These are phyloP conservation scores for Fusarium sp. DNA, from an alignment of 2,329 filamentous ascomycete species.

Conservation along the genomic window DNA sequence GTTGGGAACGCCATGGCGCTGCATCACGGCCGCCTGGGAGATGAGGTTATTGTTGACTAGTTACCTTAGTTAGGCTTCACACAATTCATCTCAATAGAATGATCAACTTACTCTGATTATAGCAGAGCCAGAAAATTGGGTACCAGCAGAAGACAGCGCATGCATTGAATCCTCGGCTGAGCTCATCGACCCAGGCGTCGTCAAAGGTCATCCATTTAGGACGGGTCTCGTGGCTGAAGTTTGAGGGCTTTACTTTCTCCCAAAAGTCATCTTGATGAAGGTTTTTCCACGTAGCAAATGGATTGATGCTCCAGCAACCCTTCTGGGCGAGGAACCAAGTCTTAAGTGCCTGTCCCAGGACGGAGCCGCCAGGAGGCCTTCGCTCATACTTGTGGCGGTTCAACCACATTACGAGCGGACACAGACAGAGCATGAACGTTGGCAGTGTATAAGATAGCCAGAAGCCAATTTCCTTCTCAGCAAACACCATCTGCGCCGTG, in stretches of 20 bases:
- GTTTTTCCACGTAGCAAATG: slow-evolving; percentile 66
- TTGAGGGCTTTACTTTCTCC: slow-evolving; percentile 75
- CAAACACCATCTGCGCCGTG: slow-evolving; percentile 64
- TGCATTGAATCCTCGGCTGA: slow-evolving; percentile 73
- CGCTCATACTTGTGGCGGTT: slow-evolving; percentile 67
- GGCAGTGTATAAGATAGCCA: slow-evolving; percentile 77
- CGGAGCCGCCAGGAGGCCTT: slow-evolving; percentile 71
- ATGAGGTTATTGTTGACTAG: slow-evolving; percentile 66
- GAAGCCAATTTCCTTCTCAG: slow-evolving; percentile 79
- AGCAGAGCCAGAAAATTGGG: slow-evolving; percentile 68
- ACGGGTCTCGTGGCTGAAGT: slow-evolving; percentile 62
- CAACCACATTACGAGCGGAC: slow-evolving; percentile 69
- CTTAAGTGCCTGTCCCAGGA: slow-evolving; percentile 71
- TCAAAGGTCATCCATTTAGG: slow-evolving; percentile 82
- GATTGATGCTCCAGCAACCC: slow-evolving; percentile 76
- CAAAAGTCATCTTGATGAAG: slow-evolving; percentile 69
- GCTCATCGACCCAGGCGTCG: slow-evolving; percentile 81
- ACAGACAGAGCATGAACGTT: slow-evolving; percentile 70
- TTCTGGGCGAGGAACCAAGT: slow-evolving; percentile 71
- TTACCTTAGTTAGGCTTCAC: slow-evolving; percentile 30
- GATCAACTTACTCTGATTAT: slow-evolving; percentile 52
- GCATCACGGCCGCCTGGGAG: slow-evolving; percentile 72
- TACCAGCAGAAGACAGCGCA: slow-evolving; percentile 77
- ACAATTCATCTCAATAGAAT: background rate
- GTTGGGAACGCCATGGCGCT: slow-evolving; percentile 77